Conservation (phyloP, 169 alveolate species). For the Plasmodium yoelii region DNA sequence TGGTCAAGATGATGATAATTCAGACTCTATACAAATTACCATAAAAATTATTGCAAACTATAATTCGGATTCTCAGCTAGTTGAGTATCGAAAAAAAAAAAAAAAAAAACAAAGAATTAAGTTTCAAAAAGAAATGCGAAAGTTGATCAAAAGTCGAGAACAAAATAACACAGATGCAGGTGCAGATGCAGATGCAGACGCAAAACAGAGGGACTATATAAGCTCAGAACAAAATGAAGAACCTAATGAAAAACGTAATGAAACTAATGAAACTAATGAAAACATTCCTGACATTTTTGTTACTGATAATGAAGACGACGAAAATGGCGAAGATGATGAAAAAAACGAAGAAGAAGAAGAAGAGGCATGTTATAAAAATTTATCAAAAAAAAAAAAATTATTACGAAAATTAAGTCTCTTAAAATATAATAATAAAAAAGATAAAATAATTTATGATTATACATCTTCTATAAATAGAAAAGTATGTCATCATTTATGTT, state of each 20-base stretch:
- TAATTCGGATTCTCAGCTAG: constrained; percentile 39
- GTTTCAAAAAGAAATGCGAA: neutral
- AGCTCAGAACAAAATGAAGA: neutral
- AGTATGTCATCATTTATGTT: constrained; percentile 69
- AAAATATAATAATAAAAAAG: neutral
- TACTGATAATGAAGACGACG: neutral
- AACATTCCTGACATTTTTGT: neutral
- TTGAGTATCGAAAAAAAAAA: constrained; percentile 3
- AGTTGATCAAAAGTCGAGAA: neutral
- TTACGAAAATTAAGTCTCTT: neutral
- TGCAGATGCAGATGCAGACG: neutral
- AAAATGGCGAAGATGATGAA: neutral
- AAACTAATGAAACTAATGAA: neutral
- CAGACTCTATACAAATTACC: neutral
- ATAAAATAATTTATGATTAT: neutral
- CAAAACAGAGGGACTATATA: neutral
- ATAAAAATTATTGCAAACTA: constrained; percentile 15
- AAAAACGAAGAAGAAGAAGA: neutral
- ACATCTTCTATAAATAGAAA: constrained; percentile 20
- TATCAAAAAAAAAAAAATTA: neutral
- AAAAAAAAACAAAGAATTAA: neutral
- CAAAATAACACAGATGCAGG: neutral
- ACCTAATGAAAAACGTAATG: no score
- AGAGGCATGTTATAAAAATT: neutral
- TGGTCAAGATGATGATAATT: constrained; percentile 3